phyloP scores from a whole-genome alignment of 73 alveolate genomes.

The Breviolum minutum region DNA sequence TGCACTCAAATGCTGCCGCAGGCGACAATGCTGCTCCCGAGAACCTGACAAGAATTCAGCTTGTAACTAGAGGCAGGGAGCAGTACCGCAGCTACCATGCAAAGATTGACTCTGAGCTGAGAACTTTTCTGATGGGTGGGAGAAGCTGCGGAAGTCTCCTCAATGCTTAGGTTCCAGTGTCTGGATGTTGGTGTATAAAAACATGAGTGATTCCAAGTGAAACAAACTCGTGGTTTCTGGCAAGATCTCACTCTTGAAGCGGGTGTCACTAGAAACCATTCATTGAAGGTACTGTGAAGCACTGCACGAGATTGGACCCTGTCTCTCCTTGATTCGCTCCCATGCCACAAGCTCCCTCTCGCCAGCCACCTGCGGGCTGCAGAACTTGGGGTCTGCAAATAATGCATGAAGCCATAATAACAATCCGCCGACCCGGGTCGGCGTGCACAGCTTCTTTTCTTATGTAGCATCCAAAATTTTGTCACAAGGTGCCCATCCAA shows the following conservation, averaged over 20 bases:
- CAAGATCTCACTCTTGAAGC: too few relatives aligned
- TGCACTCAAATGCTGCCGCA: conserved; percentile 69
- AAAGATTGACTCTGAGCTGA: not conserved
- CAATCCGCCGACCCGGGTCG: too few relatives aligned
- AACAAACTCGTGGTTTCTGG: not conserved
- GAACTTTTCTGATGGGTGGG: not conserved
- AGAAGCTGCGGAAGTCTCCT: conserved; percentile 18
- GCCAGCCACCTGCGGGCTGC: conserved; percentile 62
- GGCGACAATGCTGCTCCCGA: not conserved
- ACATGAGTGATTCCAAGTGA: not conserved
- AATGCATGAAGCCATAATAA: too few relatives aligned
- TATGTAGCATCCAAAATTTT: too few relatives aligned
- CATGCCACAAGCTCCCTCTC: conserved; percentile 84
- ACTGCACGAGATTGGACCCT: not conserved
- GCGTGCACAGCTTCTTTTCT: too few relatives aligned
- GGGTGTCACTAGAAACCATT: too few relatives aligned
- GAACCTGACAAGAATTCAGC: not conserved
- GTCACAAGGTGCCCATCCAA: too few relatives aligned
- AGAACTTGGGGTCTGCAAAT: too few relatives aligned
- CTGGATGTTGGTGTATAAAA: not conserved
- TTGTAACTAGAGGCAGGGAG: not conserved
- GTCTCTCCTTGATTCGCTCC: conserved; percentile 59
- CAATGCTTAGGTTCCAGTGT: not conserved
- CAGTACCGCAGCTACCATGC: not conserved
- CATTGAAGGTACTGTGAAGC: too few relatives aligned